Evolutionary conservation across 2,329 filamentous ascomycete genomes (phyloP).

Genomic region (Scopulariopsis brevicaulis): DNA sequence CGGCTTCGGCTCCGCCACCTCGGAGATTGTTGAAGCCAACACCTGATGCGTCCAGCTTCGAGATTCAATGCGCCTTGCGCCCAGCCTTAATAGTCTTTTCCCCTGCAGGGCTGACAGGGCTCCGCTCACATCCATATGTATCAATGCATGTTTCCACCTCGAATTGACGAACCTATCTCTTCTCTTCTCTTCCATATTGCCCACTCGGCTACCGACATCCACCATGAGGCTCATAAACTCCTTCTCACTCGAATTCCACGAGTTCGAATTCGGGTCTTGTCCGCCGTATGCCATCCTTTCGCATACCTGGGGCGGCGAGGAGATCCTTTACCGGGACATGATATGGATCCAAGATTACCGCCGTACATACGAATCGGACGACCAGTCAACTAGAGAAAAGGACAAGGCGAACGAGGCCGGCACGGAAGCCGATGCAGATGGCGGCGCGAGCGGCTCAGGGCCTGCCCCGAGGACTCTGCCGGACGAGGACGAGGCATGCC

Average conservation of each 20-base stretch:
- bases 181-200: background rate
- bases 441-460: background rate
- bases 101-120: background rate
- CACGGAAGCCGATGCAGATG: background rate
- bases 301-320: constrained; percentile 17
- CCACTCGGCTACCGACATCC: background rate
- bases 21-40: background rate
- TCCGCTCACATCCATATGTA: background rate
- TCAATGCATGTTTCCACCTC: background rate
- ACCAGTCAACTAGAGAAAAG: background rate
- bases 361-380: constrained; percentile 6
- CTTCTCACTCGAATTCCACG: constrained; percentile 8
- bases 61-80: background rate
- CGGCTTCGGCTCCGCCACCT: no score
- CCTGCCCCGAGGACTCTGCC: background rate
- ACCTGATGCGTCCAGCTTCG: background rate
- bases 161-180: background rate
- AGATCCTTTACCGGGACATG: constrained; percentile 16
- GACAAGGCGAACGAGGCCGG: background rate
- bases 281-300: constrained; percentile 18
- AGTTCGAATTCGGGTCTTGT: constrained; percentile 6
- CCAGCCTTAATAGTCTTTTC: background rate
- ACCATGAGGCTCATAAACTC: constrained; percentile 14
- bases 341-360: constrained; percentile 8
- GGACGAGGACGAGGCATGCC: constrained; percentile 1